These are phyloP conservation scores for Trypanosoma cruzi DNA, from an alignment of 208 protist species.

Conservation along the genomic window DNA sequence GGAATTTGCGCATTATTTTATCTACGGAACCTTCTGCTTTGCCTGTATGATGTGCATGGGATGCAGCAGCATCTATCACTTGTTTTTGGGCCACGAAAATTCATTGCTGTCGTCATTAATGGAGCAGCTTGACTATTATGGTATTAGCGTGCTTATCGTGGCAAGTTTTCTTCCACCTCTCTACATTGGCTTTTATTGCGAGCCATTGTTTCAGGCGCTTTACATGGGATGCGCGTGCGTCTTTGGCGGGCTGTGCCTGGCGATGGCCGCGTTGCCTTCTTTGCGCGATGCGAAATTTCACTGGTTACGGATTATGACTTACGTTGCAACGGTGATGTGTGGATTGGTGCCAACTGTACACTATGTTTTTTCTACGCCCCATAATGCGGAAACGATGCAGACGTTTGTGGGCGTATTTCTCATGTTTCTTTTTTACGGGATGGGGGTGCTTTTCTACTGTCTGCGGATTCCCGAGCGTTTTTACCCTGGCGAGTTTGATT, in stretches of 20 bases:
- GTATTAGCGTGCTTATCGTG: constrained; percentile 79
- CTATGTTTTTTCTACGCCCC: constrained; percentile 47
- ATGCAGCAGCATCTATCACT: constrained; percentile 76
- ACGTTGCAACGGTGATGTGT: constrained; percentile 34
- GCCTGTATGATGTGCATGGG: constrained; percentile 73
- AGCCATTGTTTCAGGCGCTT: constrained; percentile 55
- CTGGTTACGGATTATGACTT: constrained; percentile 49
- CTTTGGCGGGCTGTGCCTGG: constrained; percentile 72
- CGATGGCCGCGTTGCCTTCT: constrained; percentile 63
- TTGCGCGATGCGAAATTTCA: constrained; percentile 70
- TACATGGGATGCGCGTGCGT: constrained; percentile 69
- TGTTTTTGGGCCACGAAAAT: constrained; percentile 65
- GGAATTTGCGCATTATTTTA: constrained; percentile 35
- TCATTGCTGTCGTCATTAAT: constrained; percentile 48
- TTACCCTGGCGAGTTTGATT: constrained; percentile 69
- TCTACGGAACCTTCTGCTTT: constrained; percentile 74
- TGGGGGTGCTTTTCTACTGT: constrained; percentile 81
- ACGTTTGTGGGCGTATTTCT: constrained; percentile 48
- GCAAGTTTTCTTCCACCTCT: constrained; percentile 82
- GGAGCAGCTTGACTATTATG: constrained; percentile 82
- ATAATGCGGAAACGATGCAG: constrained; percentile 30
- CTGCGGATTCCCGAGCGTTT: constrained; percentile 76
- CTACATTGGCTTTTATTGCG: constrained; percentile 75
- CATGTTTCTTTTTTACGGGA: constrained; percentile 72
- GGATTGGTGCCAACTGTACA: constrained; percentile 36